Base-by-base conservation (phyloP, 208 protist species). In the Leishmania turanica region DNA sequence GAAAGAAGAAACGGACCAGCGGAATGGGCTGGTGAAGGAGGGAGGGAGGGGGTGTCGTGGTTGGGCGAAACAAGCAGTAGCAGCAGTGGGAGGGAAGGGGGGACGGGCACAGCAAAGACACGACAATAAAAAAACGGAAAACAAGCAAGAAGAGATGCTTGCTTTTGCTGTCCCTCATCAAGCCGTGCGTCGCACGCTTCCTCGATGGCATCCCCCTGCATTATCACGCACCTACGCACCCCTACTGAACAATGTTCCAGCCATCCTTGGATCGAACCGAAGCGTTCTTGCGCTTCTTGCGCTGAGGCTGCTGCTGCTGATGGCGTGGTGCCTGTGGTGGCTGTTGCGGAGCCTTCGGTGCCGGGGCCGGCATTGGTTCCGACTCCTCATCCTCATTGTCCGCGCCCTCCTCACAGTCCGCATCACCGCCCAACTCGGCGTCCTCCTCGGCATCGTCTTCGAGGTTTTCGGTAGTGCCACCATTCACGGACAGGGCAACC, bases 401-500 rank as follows among this genome's bases (percentile, higher is more conserved):
- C 58, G 65, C 49, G 64, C 47, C 78, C 1, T 53, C 78, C 34
- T 89, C 77, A 31, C 54, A 79, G 31, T 81, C 82, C 15, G 58
- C 69, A 7, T 79, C 81, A 13, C 82, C 82, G 58, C 54, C 64
- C 1, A 6, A 68, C 24, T 70, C 65, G 37, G 81, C 86, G 9
- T 75, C 65, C 17, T 79, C 84, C 4, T 82, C 84, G 4, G 54
- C 82, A 37, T 88, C 83, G 3, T 87, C 77, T 45, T 71, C 83
- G 56, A 88, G 3, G 54, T 85, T 77, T 58, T 87, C 80, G 4
- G 68, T 77, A 8, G 78, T 75, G 78, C 85, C 85, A 15, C 80
- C 88, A 79, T 94, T 92, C 56, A 96, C 88, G 51, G 88, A 96
- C 51, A 90, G 87, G 24, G 80, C 86, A 6, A 96, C 86, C 2